Percentiles rank a stretch among this genome's conserved stretches.
These are phyloP conservation scores for Paramecium caudatum DNA, from an alignment of 73 alveolate species.

Conservation along the genomic window DNA sequence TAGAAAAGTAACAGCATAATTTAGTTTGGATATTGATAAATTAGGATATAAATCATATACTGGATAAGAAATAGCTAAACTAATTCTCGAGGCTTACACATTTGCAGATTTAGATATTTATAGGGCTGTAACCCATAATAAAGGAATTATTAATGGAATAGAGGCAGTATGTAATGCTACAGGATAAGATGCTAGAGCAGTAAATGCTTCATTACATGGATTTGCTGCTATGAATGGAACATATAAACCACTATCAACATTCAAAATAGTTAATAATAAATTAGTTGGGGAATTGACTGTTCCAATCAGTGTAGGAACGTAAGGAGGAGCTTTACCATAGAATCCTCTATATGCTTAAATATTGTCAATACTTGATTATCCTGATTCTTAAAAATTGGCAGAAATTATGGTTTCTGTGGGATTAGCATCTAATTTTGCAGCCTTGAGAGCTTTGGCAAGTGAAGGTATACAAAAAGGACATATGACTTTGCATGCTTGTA, in stretches of 20 bases:
- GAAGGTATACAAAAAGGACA: constrained; percentile 99
- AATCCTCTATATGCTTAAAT: constrained; percentile 89
- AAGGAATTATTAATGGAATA: constrained; percentile 99
- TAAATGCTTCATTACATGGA: constrained; percentile 97
- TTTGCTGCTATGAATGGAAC: constrained; percentile 88
- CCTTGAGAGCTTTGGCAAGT: constrained; percentile 93
- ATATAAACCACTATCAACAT: constrained; percentile 94
- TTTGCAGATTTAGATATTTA: constrained; percentile 92
- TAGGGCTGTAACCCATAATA: constrained; percentile 98
- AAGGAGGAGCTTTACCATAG: constrained; percentile 96
- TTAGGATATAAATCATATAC: constrained; percentile 86
- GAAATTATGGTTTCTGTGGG: constrained; percentile 95
- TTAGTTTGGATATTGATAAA: constrained; percentile 87
- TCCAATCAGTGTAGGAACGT: constrained; percentile 97
- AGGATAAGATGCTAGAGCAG: constrained; percentile 98
- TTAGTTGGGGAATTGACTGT: constrained; percentile 90
- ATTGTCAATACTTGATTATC: constrained; percentile 86
- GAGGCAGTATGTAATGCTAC: constrained; percentile 98
- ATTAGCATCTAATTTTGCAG: constrained; percentile 97
- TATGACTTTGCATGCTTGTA: constrained; percentile 97
- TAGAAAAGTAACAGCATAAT: constrained; percentile 91
- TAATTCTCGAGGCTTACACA: constrained; percentile 91
- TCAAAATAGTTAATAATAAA: constrained; percentile 81
- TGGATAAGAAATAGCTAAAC: constrained; percentile 94
- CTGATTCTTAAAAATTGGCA: constrained; percentile 89